A percentile compares a stretch with the other conserved stretches of the same genome.
Conservation (phyloP, 1,139 yeast species). For the Yamadazyma blattariae region DNA sequence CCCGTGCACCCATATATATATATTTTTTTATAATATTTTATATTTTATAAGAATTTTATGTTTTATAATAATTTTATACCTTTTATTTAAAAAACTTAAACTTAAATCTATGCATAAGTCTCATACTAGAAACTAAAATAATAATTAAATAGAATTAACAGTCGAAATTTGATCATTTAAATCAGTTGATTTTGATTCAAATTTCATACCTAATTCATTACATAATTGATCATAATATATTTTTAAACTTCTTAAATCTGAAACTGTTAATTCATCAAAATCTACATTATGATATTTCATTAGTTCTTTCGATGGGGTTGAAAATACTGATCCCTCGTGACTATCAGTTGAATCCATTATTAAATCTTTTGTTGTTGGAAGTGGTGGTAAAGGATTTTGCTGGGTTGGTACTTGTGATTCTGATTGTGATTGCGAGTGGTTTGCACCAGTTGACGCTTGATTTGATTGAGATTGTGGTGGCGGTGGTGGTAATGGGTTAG, state of each 20-base stretch:
- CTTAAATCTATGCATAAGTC: too few relatives aligned
- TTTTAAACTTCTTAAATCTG: conserved; percentile 34
- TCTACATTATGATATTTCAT: conserved; percentile 32
- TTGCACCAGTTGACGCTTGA: background rate
- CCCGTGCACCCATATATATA: too few relatives aligned
- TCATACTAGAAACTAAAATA: too few relatives aligned
- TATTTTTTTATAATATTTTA: too few relatives aligned
- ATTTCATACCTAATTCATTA: conserved; percentile 16
- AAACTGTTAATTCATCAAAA: conserved; percentile 36
- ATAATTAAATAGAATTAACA: conserved; percentile 11
- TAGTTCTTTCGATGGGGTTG: conserved; percentile 24
- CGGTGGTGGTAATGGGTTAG: background rate
- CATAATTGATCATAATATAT: conserved; percentile 39
- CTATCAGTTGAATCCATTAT: conserved; percentile 9
- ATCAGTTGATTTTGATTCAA: conserved; percentile 15
- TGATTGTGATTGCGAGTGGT: too few relatives aligned
- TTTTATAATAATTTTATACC: too few relatives aligned
- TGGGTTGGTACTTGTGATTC: conserved; percentile 3
- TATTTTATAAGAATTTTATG: too few relatives aligned
- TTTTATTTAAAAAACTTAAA: too few relatives aligned
- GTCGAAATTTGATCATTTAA: conserved; percentile 8
- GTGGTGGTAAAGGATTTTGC: too few relatives aligned
- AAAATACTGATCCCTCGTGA: conserved; percentile 16
- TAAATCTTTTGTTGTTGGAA: too few relatives aligned
- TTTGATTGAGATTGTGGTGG: too few relatives aligned